These are phyloP conservation scores for Beta vulgaris DNA, from an alignment of 148 eudicot genomes.

Conservation along the genomic window DNA sequence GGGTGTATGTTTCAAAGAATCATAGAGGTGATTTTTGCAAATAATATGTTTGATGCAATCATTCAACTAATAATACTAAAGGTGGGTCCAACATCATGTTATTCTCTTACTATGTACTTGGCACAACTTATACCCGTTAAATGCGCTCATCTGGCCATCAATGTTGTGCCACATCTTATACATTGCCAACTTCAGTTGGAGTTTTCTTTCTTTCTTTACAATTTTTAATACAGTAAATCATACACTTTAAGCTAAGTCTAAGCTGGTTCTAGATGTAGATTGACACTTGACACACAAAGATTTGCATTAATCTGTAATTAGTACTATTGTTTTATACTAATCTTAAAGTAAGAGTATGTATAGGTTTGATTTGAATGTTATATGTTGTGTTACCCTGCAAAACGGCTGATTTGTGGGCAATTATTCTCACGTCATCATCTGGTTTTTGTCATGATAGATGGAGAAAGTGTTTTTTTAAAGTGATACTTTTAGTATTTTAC, in stretches of 20 bases:
- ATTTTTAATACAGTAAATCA: too few relatives aligned
- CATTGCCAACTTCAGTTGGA: not conserved
- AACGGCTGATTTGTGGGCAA: not conserved
- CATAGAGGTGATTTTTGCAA: too few relatives aligned
- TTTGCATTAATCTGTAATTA: not conserved
- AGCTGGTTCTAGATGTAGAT: not conserved
- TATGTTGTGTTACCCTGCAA: not conserved
- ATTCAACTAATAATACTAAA: too few relatives aligned
- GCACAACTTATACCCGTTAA: slow-evolving; percentile 1
- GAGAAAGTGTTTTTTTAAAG: not conserved
- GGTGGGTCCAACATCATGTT: not conserved
- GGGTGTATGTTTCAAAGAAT: too few relatives aligned
- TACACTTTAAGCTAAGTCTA: not conserved
- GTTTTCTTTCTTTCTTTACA: not conserved
- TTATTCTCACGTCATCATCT: not conserved
- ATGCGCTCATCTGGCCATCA: not conserved
- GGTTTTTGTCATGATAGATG: not conserved
- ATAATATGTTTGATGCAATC: too few relatives aligned
- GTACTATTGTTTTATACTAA: not conserved
- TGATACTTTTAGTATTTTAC: not conserved
- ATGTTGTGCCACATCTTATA: not conserved
- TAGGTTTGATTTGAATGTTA: not conserved
- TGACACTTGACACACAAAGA: not conserved
- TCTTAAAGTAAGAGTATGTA: not conserved
- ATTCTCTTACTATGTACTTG: not conserved